Percentiles rank a stretch among this genome's conserved stretches.
Conservation (phyloP, 2,329 filamentous ascomycete genomes). For the Zarea fungicola region DNA sequence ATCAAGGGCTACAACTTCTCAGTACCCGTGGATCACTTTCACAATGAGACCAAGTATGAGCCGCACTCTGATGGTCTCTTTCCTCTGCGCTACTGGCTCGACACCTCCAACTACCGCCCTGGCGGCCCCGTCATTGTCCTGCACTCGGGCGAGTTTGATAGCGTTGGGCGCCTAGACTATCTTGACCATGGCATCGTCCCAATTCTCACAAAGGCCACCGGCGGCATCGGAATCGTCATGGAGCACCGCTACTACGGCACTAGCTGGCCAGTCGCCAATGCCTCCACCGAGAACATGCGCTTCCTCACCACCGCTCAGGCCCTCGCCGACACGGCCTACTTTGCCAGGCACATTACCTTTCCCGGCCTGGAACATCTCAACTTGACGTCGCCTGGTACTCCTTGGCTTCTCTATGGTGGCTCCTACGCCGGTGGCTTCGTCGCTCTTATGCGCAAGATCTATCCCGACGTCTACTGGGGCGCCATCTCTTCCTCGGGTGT, state of each 20-base stretch:
- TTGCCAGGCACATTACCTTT: constrained; percentile 68
- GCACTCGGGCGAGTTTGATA: constrained; percentile 64
- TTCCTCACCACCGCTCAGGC: constrained; percentile 83
- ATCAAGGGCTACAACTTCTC: constrained; percentile 26
- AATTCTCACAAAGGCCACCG: constrained; percentile 63
- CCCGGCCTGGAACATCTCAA: constrained; percentile 62
- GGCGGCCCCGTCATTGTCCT: constrained; percentile 81
- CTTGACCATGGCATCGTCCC: constrained; percentile 74
- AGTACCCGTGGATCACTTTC: constrained; percentile 72
- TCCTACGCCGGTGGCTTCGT: constrained; percentile 79
- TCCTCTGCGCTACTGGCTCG: constrained; percentile 76
- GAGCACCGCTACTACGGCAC: constrained; percentile 85
- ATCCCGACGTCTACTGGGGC: constrained; percentile 74
- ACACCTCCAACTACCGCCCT: constrained; percentile 65
- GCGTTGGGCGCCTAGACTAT: constrained; percentile 58
- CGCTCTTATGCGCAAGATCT: constrained; percentile 68
- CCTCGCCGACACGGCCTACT: constrained; percentile 75
- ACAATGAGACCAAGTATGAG: constrained; percentile 71
- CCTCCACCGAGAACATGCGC: constrained; percentile 64
- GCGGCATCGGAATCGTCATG: constrained; percentile 72
- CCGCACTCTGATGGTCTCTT: constrained; percentile 68
- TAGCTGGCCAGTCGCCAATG: constrained; percentile 63
- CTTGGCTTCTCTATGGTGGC: constrained; percentile 77
- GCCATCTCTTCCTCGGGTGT: constrained; percentile 78
- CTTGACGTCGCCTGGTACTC: constrained; percentile 58